Percentiles rank a stretch among this genome's conserved stretches.
Conservation (phyloP, 2,329 filamentous ascomycete species). For the Neonectria sp. region DNA sequence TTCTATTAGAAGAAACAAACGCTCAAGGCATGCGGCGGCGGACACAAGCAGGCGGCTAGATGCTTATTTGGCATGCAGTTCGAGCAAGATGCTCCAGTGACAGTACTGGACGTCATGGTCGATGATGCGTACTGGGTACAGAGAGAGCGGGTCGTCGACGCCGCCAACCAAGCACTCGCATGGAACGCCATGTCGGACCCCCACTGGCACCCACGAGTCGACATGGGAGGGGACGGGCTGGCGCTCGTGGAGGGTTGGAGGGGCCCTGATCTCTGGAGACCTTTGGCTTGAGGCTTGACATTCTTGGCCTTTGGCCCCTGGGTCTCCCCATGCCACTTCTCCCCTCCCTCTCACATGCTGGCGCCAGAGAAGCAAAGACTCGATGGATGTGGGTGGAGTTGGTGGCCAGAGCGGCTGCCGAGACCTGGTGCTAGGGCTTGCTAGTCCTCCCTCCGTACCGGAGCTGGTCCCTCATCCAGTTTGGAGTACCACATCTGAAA, state of each 20-base stretch:
- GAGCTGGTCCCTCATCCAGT: constrained; percentile 1
- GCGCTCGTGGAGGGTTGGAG: constrained; percentile 9
- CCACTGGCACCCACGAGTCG: constrained; percentile 45
- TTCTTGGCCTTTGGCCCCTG: neutral
- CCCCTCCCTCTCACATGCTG: constrained; percentile 37
- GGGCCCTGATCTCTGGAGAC: neutral
- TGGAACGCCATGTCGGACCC: constrained; percentile 44
- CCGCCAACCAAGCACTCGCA: constrained; percentile 45
- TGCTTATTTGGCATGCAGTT: constrained; percentile 46
- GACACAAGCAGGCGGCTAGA: constrained; percentile 35
- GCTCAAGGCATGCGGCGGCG: constrained; percentile 36
- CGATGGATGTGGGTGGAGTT: constrained; percentile 6
- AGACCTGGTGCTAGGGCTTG: constrained; percentile 10
- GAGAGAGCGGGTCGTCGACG: constrained; percentile 34
- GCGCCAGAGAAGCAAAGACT: constrained; percentile 12
- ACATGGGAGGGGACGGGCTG: constrained; percentile 40
- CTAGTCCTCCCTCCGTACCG: neutral
- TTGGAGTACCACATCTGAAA: constrained; percentile 2
- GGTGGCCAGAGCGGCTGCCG: constrained; percentile 8
- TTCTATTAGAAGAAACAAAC: constrained; percentile 46
- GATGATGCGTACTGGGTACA: constrained; percentile 34
- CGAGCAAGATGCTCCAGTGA: constrained; percentile 38
- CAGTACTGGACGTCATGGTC: constrained; percentile 20
- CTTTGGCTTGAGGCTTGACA: neutral
- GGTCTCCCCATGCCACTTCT: constrained; percentile 1